phyloP scores from a whole-genome alignment of 805 yeast species.

The Osmozyma mogii region DNA sequence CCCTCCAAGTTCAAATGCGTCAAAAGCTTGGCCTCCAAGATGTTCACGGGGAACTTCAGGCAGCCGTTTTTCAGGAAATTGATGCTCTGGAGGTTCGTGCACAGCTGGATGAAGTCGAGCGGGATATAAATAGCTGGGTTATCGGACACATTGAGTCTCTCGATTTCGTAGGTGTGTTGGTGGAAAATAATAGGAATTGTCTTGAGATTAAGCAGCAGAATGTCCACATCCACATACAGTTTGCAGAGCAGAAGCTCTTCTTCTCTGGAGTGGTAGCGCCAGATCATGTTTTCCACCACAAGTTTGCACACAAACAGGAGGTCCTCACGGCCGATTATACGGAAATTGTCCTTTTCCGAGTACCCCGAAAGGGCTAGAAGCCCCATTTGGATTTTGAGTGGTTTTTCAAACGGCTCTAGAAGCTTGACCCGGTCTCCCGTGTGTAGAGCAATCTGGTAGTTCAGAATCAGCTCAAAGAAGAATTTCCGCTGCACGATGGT shows the following conservation, averaged over 20 bases:
- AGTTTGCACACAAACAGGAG: conserved; percentile 76
- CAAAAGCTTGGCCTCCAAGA: conserved; percentile 61
- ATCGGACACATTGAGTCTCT: conserved; percentile 71
- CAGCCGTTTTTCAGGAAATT: conserved; percentile 68
- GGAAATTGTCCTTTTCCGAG: conserved; percentile 64
- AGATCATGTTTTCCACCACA: conserved; percentile 54
- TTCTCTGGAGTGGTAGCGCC: conserved; percentile 55
- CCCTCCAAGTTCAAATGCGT: conserved; percentile 66
- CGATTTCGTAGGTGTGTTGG: conserved; percentile 73
- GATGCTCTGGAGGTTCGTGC: conserved; percentile 60
- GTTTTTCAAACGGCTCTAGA: conserved; percentile 63
- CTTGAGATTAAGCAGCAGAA: conserved; percentile 65
- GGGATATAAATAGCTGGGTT: conserved; percentile 85
- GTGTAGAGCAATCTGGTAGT: conserved; percentile 66
- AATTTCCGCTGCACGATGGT: conserved; percentile 70
- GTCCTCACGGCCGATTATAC: conserved; percentile 78
- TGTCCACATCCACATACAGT: conserved; percentile 66
- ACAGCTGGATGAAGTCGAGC: conserved; percentile 75
- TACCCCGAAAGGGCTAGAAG: conserved; percentile 72
- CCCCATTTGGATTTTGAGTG: conserved; percentile 69
- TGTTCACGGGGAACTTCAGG: conserved; percentile 63
- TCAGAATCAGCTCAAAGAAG: conserved; percentile 60
- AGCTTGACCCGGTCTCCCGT: conserved; percentile 73
- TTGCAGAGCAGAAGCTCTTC: conserved; percentile 60
- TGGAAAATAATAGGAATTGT: conserved; percentile 80